Evolutionary conservation across 2,329 filamentous ascomycete species (phyloP).

Genomic region (Knufia petricola): DNA sequence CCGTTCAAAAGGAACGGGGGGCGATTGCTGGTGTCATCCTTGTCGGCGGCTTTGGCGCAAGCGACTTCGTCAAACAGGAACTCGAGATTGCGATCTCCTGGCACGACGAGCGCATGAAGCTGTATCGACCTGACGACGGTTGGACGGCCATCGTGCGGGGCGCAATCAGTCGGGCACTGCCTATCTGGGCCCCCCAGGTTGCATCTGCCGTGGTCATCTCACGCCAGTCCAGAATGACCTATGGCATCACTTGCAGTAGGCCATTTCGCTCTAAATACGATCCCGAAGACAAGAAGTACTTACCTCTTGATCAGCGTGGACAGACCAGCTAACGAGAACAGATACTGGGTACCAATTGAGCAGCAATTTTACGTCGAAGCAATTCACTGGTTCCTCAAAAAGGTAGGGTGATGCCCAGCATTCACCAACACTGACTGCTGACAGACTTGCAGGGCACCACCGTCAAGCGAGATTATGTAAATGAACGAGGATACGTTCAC

Average conservation of each 20-base stretch:
- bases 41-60: conserved; percentile 27
- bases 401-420: conserved; percentile 6
- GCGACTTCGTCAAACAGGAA: conserved; percentile 21
- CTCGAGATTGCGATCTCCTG: conserved; percentile 13
- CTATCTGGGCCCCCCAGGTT: conserved; percentile 10
- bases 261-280: conserved; percentile 13
- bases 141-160: conserved; percentile 26
- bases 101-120: conserved; percentile 13
- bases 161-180: conserved; percentile 17
- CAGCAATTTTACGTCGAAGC: conserved; percentile 13
- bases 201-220: conserved; percentile 16
- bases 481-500: neutral
- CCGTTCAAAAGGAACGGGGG: neutral
- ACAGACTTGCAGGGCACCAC: neutral
- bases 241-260: conserved; percentile 13
- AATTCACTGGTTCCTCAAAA: conserved; percentile 23
- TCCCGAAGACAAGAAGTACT: conserved; percentile 16
- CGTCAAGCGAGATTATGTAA: neutral
- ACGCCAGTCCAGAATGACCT: conserved; percentile 22
- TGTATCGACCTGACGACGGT: conserved; percentile 22
- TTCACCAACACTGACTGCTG: neutral
- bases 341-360: conserved; percentile 13
- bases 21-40: conserved; percentile 20
- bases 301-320: neutral
- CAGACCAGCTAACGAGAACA: conserved; percentile 6